These are phyloP conservation scores for Cardiosporidium cionae DNA, from an alignment of 169 alveolate species.

Conservation along the genomic window DNA sequence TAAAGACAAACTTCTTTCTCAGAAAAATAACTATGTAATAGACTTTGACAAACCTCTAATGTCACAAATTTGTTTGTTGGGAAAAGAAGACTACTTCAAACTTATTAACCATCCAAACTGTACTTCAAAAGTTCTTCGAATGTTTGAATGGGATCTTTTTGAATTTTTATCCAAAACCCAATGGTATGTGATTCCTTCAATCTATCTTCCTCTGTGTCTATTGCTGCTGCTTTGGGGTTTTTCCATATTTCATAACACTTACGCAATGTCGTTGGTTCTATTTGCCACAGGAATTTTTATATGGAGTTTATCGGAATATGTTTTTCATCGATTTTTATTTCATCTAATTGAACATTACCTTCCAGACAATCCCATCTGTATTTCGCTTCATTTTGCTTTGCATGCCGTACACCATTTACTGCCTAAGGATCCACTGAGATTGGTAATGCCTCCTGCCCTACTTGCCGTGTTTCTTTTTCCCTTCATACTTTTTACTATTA, in stretches of 20 bases:
- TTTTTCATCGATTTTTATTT: slow-evolving; percentile 51
- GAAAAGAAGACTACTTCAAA: neutral
- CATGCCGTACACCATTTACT: slow-evolving; percentile 66
- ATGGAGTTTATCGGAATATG: slow-evolving; percentile 56
- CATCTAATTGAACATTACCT: slow-evolving; percentile 43
- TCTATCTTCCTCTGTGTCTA: slow-evolving; percentile 24
- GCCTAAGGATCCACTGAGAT: slow-evolving; percentile 55
- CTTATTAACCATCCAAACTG: neutral
- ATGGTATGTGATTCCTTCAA: slow-evolving; percentile 33
- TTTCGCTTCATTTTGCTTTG: slow-evolving; percentile 38
- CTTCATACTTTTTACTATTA: neutral
- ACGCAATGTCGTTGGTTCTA: neutral
- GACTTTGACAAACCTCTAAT: slow-evolving; percentile 15
- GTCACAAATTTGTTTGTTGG: neutral
- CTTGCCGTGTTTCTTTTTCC: slow-evolving; percentile 11
- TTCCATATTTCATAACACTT: neutral
- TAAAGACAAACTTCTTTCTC: neutral
- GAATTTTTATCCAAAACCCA: slow-evolving; percentile 37
- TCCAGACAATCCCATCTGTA: slow-evolving; percentile 23
- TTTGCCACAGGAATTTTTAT: slow-evolving; percentile 15
- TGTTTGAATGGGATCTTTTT: slow-evolving; percentile 8
- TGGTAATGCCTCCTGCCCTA: slow-evolving; percentile 57
- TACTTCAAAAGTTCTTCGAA: neutral
- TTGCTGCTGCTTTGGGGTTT: neutral
- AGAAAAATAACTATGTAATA: neutral